Conservation (phyloP, 306 rosid genomes). For the Canavalia ensiformis region DNA sequence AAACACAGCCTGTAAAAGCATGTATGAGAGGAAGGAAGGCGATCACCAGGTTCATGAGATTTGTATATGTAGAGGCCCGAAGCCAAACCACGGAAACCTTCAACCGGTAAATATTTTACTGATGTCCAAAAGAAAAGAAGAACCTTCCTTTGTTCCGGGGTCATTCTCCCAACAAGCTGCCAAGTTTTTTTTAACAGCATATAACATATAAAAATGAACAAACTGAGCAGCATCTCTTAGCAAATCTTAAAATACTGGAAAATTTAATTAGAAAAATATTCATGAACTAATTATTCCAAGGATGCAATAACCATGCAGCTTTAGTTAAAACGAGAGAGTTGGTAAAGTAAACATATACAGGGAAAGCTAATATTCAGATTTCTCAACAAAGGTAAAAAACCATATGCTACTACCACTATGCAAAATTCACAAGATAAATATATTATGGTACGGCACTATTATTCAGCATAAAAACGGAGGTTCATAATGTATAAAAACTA, state of each 20-base stretch:
- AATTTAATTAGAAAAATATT: conserved; percentile 8
- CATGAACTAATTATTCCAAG: not conserved
- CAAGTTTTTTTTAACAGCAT: conserved; percentile 61
- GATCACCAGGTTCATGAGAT: conserved; percentile 64
- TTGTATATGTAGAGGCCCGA: conserved; percentile 76
- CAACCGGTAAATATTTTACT: conserved; percentile 83
- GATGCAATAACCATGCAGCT: not conserved
- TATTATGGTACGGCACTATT: not conserved
- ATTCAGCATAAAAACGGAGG: not conserved
- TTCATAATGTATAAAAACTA: conserved; percentile 1
- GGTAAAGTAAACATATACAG: not conserved
- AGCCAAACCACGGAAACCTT: conserved; percentile 86
- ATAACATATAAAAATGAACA: conserved; percentile 11
- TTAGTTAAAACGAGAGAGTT: not conserved
- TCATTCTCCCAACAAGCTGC: conserved; percentile 83
- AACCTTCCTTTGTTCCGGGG: conserved; percentile 81
- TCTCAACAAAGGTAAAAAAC: conserved; percentile 4
- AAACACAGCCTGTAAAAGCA: conserved; percentile 86
- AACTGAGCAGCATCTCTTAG: conserved; percentile 22
- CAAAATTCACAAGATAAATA: not conserved
- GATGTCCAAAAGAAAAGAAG: conserved; percentile 97
- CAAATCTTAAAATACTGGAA: conserved; percentile 16
- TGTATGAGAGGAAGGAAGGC: conserved; percentile 89
- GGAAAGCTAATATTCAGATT: conserved; percentile 3
- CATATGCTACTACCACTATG: not conserved